phyloP scores from a whole-genome alignment of 305 asterid genomes.

The Fraxinus baroniana region DNA sequence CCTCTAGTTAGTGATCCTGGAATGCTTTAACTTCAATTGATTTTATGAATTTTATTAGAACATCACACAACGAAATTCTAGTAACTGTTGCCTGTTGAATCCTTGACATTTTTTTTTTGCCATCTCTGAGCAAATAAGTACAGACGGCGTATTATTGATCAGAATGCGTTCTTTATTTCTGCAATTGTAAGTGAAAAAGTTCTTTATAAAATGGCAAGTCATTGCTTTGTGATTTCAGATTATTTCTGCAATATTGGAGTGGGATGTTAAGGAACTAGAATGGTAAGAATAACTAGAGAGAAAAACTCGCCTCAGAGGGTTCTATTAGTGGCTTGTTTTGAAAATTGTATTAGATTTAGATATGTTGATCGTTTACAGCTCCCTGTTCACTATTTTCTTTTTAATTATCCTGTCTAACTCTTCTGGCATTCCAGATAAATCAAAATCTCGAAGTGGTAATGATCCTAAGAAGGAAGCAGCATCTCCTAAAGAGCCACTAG shows the following conservation, averaged over 20 bases:
- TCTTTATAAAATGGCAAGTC: not conserved
- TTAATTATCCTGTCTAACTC: not conserved
- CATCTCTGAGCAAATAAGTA: not conserved
- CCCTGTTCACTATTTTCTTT: not conserved
- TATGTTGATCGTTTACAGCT: not conserved
- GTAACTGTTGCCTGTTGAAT: constrained; percentile 4
- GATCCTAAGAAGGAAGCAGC: constrained; percentile 68
- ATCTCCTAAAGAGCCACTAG: constrained; percentile 62
- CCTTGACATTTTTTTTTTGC: not conserved
- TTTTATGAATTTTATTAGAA: not conserved
- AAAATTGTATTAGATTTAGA: not conserved
- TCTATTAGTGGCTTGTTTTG: not conserved
- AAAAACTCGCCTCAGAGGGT: not conserved
- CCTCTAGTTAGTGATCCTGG: constrained; percentile 4
- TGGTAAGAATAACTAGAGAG: not conserved
- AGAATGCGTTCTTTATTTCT: not conserved
- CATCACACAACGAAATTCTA: constrained; percentile 8
- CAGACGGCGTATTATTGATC: not conserved
- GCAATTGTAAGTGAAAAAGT: not conserved
- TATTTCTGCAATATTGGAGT: not conserved
- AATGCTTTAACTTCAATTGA: not conserved
- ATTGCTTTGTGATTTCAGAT: constrained; percentile 4
- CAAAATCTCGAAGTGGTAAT: constrained; percentile 55
- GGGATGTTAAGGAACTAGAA: not conserved
- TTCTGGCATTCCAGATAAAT: constrained; percentile 46